Evolutionary conservation across 257 asterid genomes (phyloP), one percentile per base, ranked within the genome.

Genomic region (Jaltomata sinuosa): DNA sequence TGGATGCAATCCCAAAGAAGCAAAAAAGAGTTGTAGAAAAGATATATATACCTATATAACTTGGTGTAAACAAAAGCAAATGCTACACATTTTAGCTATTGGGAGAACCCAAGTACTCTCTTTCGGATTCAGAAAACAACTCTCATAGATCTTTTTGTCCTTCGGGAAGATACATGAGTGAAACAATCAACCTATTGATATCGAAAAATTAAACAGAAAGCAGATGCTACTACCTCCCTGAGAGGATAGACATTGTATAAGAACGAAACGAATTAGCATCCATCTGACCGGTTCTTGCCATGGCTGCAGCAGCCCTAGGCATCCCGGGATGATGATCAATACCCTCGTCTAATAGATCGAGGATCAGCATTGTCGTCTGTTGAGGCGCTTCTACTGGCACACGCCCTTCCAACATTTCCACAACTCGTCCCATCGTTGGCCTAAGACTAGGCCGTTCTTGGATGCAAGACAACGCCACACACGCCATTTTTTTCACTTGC

Each of bases 331-430:
- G 57, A 11, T 19, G 61, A 14, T 34, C 89, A 0, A 74, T 38
- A 45, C 86, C 91, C 0, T 87, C 91, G 36, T 84, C 71, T 52
- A 93, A 55, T 21, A 93, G 79, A 81, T 94, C 95, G 12, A 89
- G 91, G 1, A 91, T 69, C 0, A 91, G 83, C 94, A 92, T 91
- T 77, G 88, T 88, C 2, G 93, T 86, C 2, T 86, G 85, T 11
- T 92, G 92, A 1, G 97, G 95, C 36, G 88, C 90, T 32, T 92
- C 93, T 50, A 93, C 86, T 0, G 79, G 69, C n/a, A 38, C 86
- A 21, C 94, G 90, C 27, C 95, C 94, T 80, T 93, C 97, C 0
- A 94, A 74, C 98, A 94, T 94, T n/a, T 94, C 98, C 40, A 94
- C 97, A 47, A 94, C 97, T 25, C 18, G 80, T 11, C 84, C 85